Conservation (phyloP, 345 rosid genomes). For the Linum trigynum region DNA sequence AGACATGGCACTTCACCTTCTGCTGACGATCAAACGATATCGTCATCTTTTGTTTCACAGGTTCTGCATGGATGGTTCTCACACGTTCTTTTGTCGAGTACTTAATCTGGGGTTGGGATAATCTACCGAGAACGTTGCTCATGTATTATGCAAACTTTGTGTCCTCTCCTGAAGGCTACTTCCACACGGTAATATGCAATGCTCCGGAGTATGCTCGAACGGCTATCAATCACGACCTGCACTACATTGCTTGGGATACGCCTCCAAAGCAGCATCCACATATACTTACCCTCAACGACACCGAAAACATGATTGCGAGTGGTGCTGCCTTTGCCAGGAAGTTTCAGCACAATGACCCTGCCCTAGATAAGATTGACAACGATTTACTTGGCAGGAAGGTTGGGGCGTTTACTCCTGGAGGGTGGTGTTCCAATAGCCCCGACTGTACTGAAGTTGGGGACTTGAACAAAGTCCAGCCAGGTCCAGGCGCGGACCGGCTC, state of each 20-base stretch:
- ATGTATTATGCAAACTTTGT: slow-evolving; percentile 94
- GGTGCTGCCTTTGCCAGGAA: slow-evolving; percentile 89
- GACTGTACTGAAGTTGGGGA: slow-evolving; percentile 62
- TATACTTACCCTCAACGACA: slow-evolving; percentile 64
- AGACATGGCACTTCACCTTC: not conserved
- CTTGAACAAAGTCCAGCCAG: slow-evolving; percentile 48
- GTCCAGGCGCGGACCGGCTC: slow-evolving; percentile 67
- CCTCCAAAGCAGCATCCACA: slow-evolving; percentile 96
- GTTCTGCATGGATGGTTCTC: slow-evolving; percentile 97
- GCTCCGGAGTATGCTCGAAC: slow-evolving; percentile 65
- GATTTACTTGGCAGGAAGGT: slow-evolving; percentile 53
- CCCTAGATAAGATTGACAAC: slow-evolving; percentile 59
- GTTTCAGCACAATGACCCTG: slow-evolving; percentile 45
- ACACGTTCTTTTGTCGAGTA: slow-evolving; percentile 81
- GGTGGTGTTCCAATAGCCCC: slow-evolving; percentile 79
- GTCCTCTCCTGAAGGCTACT: slow-evolving; percentile 96
- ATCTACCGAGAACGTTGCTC: slow-evolving; percentile 78
- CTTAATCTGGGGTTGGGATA: slow-evolving; percentile 98
- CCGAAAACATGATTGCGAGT: slow-evolving; percentile 50
- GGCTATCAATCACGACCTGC: slow-evolving; percentile 79
- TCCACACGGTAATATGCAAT: slow-evolving; percentile 92
- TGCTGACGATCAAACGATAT: not conserved
- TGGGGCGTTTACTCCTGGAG: slow-evolving; percentile 79
- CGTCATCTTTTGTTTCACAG: slow-evolving; percentile 28
- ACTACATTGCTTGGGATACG: slow-evolving; percentile 88